These are phyloP conservation scores for Lentinus tigrinus DNA, from an alignment of 768 basidiomycete genomes.

Conservation along the genomic window DNA sequence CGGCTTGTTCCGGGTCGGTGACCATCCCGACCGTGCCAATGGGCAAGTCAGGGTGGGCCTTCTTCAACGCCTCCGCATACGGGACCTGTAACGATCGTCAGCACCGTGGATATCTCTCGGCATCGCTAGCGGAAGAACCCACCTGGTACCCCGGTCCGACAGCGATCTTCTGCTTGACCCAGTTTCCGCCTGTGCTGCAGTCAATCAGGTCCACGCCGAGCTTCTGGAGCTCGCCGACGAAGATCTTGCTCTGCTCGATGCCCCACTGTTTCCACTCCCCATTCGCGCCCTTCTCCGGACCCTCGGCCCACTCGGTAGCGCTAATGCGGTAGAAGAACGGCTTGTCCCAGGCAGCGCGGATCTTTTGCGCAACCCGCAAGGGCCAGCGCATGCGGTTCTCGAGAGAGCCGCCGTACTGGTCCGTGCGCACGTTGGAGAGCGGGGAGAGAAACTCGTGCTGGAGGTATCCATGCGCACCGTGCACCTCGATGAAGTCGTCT, in stretches of 20 bases:
- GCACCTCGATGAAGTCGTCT: slow-evolving; percentile 75
- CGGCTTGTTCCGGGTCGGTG: slow-evolving; percentile 54
- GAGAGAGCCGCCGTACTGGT: slow-evolving; percentile 70
- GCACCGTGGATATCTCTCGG: neutral
- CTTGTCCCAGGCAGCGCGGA: slow-evolving; percentile 61
- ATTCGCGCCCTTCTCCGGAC: slow-evolving; percentile 48
- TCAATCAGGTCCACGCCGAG: slow-evolving; percentile 79
- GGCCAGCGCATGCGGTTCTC: slow-evolving; percentile 73
- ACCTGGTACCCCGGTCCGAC: slow-evolving; percentile 64
- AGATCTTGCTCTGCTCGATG: slow-evolving; percentile 68
- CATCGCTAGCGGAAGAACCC: neutral
- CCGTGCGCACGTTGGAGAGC: slow-evolving; percentile 68
- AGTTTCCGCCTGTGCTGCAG: slow-evolving; percentile 60
- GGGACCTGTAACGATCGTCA: slow-evolving; percentile 44
- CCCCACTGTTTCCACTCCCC: slow-evolving; percentile 72
- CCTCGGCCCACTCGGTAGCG: slow-evolving; percentile 54
- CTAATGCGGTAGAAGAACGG: slow-evolving; percentile 69
- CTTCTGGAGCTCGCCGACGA: slow-evolving; percentile 53
- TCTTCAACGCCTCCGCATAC: slow-evolving; percentile 66
- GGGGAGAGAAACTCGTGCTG: slow-evolving; percentile 70
- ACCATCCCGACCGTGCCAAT: slow-evolving; percentile 75
- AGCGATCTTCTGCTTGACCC: slow-evolving; percentile 55
- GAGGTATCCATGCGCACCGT: slow-evolving; percentile 74
- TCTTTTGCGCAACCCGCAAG: slow-evolving; percentile 50
- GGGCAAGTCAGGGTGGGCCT: slow-evolving; percentile 50